Base-by-base conservation (phyloP, 768 basidiomycete species). In the Zangia roseola region DNA sequence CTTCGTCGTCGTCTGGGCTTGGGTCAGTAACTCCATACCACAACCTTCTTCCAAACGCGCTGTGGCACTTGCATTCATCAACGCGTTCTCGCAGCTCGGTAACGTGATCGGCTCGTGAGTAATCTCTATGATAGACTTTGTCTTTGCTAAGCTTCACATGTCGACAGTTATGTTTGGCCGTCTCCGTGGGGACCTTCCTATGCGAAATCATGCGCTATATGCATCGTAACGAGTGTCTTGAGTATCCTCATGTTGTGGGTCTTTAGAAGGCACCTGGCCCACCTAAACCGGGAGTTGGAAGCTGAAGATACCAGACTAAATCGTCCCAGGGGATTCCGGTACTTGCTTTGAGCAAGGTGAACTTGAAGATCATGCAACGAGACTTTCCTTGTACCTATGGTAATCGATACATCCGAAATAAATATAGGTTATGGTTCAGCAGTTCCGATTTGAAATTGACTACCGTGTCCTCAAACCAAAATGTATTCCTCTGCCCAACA, bases 31-130 rank as follows among this genome's bases (percentile, higher is more conserved):
- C 52, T 74, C 75, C 14, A 74, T 95, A 69, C 81, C 90, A 23
- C 80, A 81, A n/a, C 84, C 92, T 21, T 77, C 90, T 5, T 82
- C 85, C n/a, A 94, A 94, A 68, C 83, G 92, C 5, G 88, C 92
- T 3, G 86, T 93, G n/a, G 86, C 86, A 12, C 74, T 95, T 40
- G 92, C 91, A 2, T 69, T 89, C 52, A 80, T 93, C 59, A 92
- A 94, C 65, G 81, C 84, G 35, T 81, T 91, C 60, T 85, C 86
- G 9, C 84, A 90, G 60, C 74, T 90, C 4, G 93, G 93, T 1
- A 94, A 94, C 69, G 76, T 95, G 35, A 71, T 83, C 36, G 92
- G 92, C 53, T 84, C 90, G 74, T 94, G 73, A 71, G 82, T 79
- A 23, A 20, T 39, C 20, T 23, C 34, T n/a, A n/a, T n/a, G n/a